Evolutionary conservation across 2,329 filamentous ascomycete genomes (phyloP).

Genomic region (Aspergillus aculeatinus): DNA sequence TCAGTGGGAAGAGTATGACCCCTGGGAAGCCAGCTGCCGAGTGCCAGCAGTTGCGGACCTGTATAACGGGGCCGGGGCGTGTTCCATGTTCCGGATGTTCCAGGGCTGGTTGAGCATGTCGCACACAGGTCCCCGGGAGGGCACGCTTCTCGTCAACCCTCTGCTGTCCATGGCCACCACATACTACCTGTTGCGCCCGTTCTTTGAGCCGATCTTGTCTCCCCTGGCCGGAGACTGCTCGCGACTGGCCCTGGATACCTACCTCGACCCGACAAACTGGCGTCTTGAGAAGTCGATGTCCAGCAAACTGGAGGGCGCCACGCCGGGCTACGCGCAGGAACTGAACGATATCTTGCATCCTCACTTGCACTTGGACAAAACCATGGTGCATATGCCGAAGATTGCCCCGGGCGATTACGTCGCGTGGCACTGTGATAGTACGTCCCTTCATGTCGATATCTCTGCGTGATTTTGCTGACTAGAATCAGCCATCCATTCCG

Average conservation of each 20-base stretch:
- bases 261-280: not conserved
- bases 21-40: not conserved
- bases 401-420: not conserved
- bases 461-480: not conserved
- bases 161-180: not conserved
- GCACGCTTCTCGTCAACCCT: not conserved
- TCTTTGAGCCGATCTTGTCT: not conserved
- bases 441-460: not conserved
- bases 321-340: not conserved
- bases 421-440: not conserved
- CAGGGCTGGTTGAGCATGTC: constrained; percentile 80
- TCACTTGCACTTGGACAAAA: not conserved
- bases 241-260: not conserved
- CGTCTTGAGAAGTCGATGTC: not conserved
- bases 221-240: not conserved
- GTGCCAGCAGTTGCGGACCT: constrained; percentile 59
- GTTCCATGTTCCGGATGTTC: constrained; percentile 76
- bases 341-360: not conserved
- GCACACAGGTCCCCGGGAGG: constrained; percentile 20
- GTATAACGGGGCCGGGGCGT: constrained; percentile 73
- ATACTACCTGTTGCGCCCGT: not conserved
- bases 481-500: not conserved
- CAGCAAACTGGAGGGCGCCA: not conserved
- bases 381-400: not conserved
- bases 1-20: not conserved